Percentiles rank a stretch among this genome's conserved stretches.
Evolutionary conservation across 108 stramenopile species (phyloP).

Genomic region (Cyclotella sp.): DNA sequence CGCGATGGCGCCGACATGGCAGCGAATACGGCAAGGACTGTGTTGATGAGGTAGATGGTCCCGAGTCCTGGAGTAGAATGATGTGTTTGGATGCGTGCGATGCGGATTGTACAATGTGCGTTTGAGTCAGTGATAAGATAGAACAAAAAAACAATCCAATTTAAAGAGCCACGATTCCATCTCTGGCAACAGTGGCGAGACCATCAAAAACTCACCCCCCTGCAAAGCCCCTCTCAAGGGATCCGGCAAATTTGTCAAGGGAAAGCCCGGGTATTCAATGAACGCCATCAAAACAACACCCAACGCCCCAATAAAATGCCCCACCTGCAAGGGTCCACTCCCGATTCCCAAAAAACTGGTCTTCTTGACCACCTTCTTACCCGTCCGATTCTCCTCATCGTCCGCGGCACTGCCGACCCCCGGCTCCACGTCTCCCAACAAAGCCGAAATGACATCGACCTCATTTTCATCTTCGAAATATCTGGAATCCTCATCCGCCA

Average conservation of each 20-base stretch:
- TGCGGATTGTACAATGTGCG: neutral
- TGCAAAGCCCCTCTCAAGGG: constrained; percentile 76
- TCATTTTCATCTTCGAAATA: constrained; percentile 87
- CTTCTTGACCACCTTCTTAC: constrained; percentile 61
- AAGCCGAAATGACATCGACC: constrained; percentile 71
- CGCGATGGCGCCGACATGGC: constrained; percentile 71
- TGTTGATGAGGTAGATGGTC: constrained; percentile 76
- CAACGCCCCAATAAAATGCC: constrained; percentile 87
- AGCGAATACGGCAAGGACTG: constrained; percentile 75
- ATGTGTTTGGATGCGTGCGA: neutral
- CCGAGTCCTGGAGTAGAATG: constrained; percentile 58
- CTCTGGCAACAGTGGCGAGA: neutral
- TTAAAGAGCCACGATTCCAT: neutral
- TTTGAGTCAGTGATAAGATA: neutral
- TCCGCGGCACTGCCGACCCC: constrained; percentile 31
- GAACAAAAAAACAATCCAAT: neutral
- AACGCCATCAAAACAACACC: constrained; percentile 82
- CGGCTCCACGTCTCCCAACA: constrained; percentile 71
- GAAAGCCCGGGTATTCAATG: constrained; percentile 91
- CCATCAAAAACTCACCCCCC: constrained; percentile 63
- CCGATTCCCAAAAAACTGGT: constrained; percentile 82
- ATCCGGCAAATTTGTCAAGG: constrained; percentile 87
- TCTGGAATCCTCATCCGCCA: constrained; percentile 81
- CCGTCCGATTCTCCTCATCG: constrained; percentile 30
- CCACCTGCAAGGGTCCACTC: constrained; percentile 83